Conservation (phyloP, 2,329 filamentous ascomycete genomes). For the Colletotrichum lindemuthianum region DNA sequence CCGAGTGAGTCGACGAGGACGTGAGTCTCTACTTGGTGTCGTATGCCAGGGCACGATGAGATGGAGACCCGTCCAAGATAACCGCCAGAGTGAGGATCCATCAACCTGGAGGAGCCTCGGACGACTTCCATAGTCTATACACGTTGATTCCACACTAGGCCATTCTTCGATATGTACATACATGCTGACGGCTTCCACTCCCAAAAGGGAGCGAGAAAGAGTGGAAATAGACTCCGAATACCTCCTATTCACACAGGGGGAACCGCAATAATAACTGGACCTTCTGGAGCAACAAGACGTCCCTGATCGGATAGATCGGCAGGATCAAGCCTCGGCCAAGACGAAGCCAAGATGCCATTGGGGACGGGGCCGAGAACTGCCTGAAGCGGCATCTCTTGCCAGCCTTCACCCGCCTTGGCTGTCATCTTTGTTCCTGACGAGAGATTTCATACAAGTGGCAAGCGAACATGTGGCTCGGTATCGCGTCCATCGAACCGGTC, state of each 20-base stretch:
- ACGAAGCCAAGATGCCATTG: slow-evolving; percentile 26
- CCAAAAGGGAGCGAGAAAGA: neutral
- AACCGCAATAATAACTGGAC: slow-evolving; percentile 2
- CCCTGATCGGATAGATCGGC: slow-evolving; percentile 33
- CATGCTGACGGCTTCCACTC: neutral
- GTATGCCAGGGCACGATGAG: no score
- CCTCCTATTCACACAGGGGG: slow-evolving; percentile 12
- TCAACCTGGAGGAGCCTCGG: no score
- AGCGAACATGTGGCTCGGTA: no score
- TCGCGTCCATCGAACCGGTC: no score
- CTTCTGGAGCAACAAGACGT: slow-evolving; percentile 5
- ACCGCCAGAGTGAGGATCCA: no score
- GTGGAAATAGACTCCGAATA: no score
- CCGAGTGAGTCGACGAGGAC: neutral
- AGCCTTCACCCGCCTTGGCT: neutral
- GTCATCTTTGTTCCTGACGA: neutral
- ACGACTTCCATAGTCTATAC: no score
- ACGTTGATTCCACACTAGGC: no score
- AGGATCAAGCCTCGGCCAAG: slow-evolving; percentile 30
- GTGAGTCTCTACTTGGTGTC: no score
- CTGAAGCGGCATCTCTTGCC: slow-evolving; percentile 7
- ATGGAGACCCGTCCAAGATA: no score
- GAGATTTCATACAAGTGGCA: neutral
- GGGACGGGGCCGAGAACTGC: slow-evolving; percentile 17
- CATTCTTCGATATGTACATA: neutral